Base-by-base conservation (phyloP, 2,329 filamentous ascomycete species). In the Apiospora saccharicola region DNA sequence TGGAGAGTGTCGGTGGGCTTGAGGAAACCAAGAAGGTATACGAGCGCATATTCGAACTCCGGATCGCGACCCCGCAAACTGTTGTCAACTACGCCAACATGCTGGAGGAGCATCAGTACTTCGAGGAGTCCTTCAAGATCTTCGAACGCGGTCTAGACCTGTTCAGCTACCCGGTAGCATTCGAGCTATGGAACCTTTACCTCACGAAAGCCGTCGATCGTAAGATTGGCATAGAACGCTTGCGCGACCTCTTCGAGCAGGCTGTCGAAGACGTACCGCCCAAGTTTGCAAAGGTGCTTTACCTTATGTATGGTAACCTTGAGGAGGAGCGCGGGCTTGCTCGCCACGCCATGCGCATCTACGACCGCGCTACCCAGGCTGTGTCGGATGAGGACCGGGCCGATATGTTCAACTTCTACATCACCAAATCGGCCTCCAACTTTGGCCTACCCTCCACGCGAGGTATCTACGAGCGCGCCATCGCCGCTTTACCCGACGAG, bases 341-440 rank as follows among this genome's bases (percentile, higher is more conserved):
- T 14, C 90, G 97, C 69, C 96, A 98, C 81, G 97, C 97, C 2
- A 99, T 99, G 96, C 93, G 96, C 73, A 99, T 99, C 77, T 99
- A 99, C 83, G 97, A 99, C 84, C 93, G 96, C 72, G 96, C 96
- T 10, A 99, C 96, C 6, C 91, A 96, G 44, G 95, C 96, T 16
- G 97, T 99, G 4, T 92, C 94, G 19, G 96, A 99, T 79, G 96
- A 98, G 79, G 96, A 99, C 82, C 90, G 95, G 70, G 92, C 95
- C 73, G 95, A 98, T 78, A 98, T 99, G 95, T 99, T 98, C 86
- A 96, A 98, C 82, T 98, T 98, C 81, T 99, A 99, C 86, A 98
- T 99, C 80, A 98, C 96, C 72, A 98, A 99, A 82, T 98, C 95
- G 0, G 96, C 96, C 1, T 97, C 95, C 26, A 99, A 99, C 83